Evolutionary conservation across 2,329 filamentous ascomycete genomes (phyloP).

Genomic region (Metarhizium guizhouense): DNA sequence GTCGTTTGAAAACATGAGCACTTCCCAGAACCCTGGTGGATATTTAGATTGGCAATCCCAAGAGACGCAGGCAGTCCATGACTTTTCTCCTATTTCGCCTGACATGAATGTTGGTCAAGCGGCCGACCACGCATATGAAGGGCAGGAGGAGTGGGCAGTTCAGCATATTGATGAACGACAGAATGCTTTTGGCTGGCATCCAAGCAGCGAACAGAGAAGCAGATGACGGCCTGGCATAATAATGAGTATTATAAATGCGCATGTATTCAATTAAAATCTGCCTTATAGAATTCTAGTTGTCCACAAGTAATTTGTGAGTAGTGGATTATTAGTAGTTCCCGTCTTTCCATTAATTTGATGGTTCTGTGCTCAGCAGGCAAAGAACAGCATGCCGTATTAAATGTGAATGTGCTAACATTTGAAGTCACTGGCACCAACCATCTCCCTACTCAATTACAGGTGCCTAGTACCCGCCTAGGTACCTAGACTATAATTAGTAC

Average conservation of each 20-base stretch:
- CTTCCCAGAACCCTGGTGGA: neutral
- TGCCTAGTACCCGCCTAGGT: too few relatives aligned
- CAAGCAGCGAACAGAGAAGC: neutral
- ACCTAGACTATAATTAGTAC: too few relatives aligned
- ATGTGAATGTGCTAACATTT: too few relatives aligned
- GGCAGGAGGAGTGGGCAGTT: neutral
- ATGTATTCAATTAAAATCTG: neutral
- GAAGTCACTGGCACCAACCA: too few relatives aligned
- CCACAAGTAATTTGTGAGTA: neutral
- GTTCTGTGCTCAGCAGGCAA: too few relatives aligned
- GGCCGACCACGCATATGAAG: neutral
- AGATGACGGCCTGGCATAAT: neutral
- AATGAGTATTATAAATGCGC: neutral
- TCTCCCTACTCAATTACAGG: too few relatives aligned
- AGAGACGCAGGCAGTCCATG: neutral
- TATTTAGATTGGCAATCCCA: slow-evolving; percentile 2
- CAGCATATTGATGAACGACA: neutral
- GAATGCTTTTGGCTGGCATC: neutral
- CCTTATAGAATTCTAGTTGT: neutral
- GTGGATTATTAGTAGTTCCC: too few relatives aligned
- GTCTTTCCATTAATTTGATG: too few relatives aligned
- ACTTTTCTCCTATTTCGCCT: neutral
- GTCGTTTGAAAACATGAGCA: neutral
- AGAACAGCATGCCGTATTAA: too few relatives aligned
- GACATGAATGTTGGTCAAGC: neutral